phyloP scores from a whole-genome alignment of 2,329 filamentous ascomycete species.

The Diplodia sapinea region DNA sequence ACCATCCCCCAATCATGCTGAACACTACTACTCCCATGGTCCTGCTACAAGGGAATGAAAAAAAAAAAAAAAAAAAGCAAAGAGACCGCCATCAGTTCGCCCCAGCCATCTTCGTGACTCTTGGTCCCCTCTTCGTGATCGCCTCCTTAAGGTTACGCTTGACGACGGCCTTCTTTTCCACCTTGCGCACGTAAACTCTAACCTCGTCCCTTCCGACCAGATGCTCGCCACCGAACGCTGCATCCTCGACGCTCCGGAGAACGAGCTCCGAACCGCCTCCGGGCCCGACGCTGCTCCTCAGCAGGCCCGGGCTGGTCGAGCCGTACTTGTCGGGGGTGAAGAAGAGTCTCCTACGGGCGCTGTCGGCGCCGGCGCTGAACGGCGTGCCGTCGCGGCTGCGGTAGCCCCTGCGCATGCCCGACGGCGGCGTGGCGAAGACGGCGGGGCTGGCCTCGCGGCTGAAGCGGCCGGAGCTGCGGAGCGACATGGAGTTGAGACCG shows the following conservation, averaged over 20 bases:
- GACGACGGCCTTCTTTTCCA: constrained; percentile 47
- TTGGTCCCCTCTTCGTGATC: constrained; percentile 44
- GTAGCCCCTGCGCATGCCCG: constrained; percentile 42
- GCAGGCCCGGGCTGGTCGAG: constrained; percentile 21
- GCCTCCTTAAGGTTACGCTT: constrained; percentile 47
- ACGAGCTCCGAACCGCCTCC: constrained; percentile 6
- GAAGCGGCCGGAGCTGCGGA: constrained; percentile 34
- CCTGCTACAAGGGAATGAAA: neutral
- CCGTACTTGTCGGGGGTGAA: constrained; percentile 42
- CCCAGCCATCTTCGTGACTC: constrained; percentile 35
- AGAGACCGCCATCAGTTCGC: neutral
- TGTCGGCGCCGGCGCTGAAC: constrained; percentile 42
- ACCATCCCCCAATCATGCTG: neutral
- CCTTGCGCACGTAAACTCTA: constrained; percentile 44
- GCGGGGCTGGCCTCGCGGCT: constrained; percentile 37
- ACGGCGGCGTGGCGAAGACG: constrained; percentile 48
- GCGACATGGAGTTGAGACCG: constrained; percentile 31
- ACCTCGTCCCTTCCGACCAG: constrained; percentile 52
- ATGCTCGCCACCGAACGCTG: constrained; percentile 45
- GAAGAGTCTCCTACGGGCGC: constrained; percentile 44
- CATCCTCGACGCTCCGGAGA: constrained; percentile 30
- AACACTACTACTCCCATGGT: neutral
- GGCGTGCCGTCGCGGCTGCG: constrained; percentile 39
- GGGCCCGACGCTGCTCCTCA: constrained; percentile 33
- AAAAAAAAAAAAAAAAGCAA: neutral